Conservation (phyloP, 2,329 filamentous ascomycete species). For the Ilyonectria sp. region DNA sequence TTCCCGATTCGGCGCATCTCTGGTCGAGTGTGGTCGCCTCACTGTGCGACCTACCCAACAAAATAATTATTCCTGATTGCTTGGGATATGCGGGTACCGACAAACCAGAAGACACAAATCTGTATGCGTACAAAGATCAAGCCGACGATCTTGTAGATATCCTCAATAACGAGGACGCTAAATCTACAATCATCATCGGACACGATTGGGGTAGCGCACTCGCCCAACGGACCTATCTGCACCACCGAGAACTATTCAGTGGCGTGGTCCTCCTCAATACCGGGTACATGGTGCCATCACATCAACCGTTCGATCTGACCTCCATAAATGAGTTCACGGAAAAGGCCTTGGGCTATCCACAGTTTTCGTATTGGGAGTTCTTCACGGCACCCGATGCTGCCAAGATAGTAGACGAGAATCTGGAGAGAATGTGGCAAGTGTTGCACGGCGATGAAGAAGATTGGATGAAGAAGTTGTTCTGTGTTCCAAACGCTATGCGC, state of each 20-base stretch:
- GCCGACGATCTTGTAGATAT: constrained; percentile 30
- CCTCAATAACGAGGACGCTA: constrained; percentile 1
- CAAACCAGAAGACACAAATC: constrained; percentile 16
- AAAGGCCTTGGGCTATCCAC: constrained; percentile 18
- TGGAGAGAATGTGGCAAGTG: constrained; percentile 31
- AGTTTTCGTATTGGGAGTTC: constrained; percentile 34
- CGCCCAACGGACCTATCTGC: constrained; percentile 23
- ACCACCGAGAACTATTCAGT: constrained; percentile 17
- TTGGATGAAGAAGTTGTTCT: constrained; percentile 34
- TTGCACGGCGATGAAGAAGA: constrained; percentile 25
- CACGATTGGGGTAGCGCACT: constrained; percentile 32
- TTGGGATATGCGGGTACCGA: constrained; percentile 29
- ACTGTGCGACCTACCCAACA: constrained; percentile 20
- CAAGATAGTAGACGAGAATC: constrained; percentile 24
- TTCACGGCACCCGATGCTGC: constrained; percentile 20
- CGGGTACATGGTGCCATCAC: constrained; percentile 27
- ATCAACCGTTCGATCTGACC: constrained; percentile 22
- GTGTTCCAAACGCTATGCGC: constrained; percentile 32
- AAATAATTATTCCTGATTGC: constrained; percentile 30
- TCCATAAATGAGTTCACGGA: constrained; percentile 17
- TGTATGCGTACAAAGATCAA: constrained; percentile 29
- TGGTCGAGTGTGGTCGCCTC: constrained; percentile 20
- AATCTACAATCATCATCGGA: constrained; percentile 21
- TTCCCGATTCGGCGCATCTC: constrained; percentile 31
- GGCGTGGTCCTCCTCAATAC: constrained; percentile 28